phyloP scores from a whole-genome alignment of 2,329 filamentous ascomycete genomes.

The Cladosporium colombiae region DNA sequence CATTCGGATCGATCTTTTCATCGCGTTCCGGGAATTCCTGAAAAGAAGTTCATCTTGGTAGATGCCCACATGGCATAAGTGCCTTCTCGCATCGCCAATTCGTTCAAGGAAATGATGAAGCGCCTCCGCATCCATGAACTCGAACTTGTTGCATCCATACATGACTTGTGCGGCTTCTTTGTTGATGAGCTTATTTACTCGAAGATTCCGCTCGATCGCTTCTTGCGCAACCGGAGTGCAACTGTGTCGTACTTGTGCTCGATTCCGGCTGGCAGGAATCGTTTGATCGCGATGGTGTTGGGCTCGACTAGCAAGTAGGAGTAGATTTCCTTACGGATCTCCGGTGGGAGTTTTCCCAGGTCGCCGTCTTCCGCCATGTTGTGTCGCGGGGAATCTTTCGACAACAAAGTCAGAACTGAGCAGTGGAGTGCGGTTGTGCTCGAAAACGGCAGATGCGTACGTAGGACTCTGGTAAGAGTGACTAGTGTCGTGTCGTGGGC shows the following conservation, averaged over 20 bases:
- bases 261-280: background rate
- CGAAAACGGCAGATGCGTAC: background rate
- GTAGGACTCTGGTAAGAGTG: background rate
- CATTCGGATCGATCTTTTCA: too few relatives aligned
- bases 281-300: background rate
- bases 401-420: background rate
- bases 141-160: too few relatives aligned
- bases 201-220: too few relatives aligned
- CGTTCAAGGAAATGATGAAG: too few relatives aligned
- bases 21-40: too few relatives aligned
- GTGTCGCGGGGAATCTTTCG: background rate
- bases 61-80: too few relatives aligned
- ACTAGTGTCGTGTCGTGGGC: background rate
- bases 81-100: too few relatives aligned
- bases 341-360: background rate
- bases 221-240: background rate
- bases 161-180: too few relatives aligned
- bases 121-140: too few relatives aligned
- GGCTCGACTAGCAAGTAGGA: background rate
- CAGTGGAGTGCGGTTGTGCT: background rate
- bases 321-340: constrained; percentile 10
- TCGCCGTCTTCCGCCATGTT: background rate
- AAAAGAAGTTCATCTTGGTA: too few relatives aligned
- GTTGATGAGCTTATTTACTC: too few relatives aligned
- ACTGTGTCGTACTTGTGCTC: background rate